Evolutionary conservation across 305 asterid genomes (phyloP).

Genomic region (Fraxinus dipetala): DNA sequence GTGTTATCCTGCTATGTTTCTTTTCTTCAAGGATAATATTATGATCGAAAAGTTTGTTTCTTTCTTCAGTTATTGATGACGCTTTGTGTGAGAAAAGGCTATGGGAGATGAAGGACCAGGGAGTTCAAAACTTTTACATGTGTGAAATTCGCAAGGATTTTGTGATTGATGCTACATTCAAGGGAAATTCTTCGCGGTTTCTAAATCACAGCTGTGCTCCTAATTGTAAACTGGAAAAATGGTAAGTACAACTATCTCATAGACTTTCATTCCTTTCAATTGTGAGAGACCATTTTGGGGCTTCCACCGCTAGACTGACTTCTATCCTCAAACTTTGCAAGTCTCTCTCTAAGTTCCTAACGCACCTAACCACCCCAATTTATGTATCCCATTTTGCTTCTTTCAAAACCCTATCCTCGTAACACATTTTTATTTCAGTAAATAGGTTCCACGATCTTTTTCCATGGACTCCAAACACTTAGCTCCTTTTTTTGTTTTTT

Average conservation of each 20-base stretch:
- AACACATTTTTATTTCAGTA: too few relatives aligned
- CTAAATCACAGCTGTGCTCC: conserved; percentile 92
- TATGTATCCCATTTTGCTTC: too few relatives aligned
- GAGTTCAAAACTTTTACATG: conserved; percentile 76
- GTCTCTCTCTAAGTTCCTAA: too few relatives aligned
- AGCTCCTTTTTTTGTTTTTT: too few relatives aligned
- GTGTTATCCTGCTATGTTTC: not conserved
- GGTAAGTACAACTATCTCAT: conserved; percentile 47
- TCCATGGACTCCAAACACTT: too few relatives aligned
- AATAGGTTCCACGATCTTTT: too few relatives aligned
- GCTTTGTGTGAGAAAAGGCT: conserved; percentile 78
- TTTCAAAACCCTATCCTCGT: too few relatives aligned
- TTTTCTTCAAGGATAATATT: not conserved
- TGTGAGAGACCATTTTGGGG: not conserved
- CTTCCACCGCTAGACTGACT: not conserved
- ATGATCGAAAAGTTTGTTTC: conserved; percentile 21
- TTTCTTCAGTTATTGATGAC: conserved; percentile 73
- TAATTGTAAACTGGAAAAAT: conserved; percentile 84
- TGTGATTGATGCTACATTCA: conserved; percentile 84
- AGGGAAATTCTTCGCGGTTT: conserved; percentile 85
- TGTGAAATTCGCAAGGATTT: conserved; percentile 84
- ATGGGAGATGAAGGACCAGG: conserved; percentile 82
- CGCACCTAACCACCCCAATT: too few relatives aligned
- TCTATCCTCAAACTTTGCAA: not conserved
- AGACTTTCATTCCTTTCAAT: not conserved